Evolutionary conservation across 2,329 filamentous ascomycete genomes (phyloP).

Genomic region (Fusarium dimerum): DNA sequence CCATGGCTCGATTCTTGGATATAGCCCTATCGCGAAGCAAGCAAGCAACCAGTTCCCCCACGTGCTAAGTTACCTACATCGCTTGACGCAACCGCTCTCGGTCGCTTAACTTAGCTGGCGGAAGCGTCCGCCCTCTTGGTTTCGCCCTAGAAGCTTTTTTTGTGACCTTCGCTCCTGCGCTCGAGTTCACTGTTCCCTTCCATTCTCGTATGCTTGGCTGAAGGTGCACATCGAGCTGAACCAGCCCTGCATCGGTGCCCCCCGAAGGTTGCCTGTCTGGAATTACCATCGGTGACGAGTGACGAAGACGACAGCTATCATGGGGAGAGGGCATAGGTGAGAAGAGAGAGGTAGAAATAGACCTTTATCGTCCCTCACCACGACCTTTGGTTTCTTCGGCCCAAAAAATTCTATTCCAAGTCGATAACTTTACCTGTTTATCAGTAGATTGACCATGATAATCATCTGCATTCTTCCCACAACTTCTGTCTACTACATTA

Average conservation of each 20-base stretch:
- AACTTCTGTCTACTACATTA: neutral
- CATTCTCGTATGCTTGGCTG: too few relatives aligned
- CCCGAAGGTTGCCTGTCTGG: conserved; percentile 19
- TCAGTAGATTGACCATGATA: neutral
- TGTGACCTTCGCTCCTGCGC: conserved; percentile 12
- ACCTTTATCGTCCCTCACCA: conserved; percentile 4
- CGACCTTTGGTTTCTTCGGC: neutral
- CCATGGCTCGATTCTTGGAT: neutral
- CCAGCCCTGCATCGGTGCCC: conserved; percentile 26
- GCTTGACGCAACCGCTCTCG: neutral
- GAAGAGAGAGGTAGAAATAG: conserved; percentile 22
- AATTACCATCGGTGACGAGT: neutral
- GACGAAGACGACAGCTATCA: neutral
- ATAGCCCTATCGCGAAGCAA: conserved; percentile 8
- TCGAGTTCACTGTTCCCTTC: too few relatives aligned
- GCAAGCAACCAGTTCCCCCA: conserved; percentile 5
- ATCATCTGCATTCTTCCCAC: conserved; percentile 7
- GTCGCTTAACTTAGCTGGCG: neutral
- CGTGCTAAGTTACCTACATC: neutral
- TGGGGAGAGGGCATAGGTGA: neutral
- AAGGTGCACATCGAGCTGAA: conserved; percentile 22
- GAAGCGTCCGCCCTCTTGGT: conserved; percentile 12
- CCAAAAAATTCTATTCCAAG: neutral
- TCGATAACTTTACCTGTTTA: neutral
- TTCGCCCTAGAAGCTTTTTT: conserved; percentile 17